Conservation (phyloP, 768 basidiomycete species). For the Psilocybe cyanescens region DNA sequence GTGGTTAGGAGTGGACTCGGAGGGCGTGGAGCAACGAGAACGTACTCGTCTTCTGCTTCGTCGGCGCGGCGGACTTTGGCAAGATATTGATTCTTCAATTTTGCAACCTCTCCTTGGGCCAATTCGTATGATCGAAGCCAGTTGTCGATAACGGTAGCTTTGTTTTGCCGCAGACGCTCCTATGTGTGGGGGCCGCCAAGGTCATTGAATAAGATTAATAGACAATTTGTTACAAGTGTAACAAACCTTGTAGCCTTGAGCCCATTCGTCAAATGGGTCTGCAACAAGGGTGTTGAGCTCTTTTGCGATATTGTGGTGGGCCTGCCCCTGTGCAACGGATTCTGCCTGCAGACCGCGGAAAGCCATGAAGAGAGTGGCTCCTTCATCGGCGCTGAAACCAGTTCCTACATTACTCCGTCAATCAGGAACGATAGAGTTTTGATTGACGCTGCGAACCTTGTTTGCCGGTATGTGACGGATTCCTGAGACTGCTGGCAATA, state of each 20-base stretch:
- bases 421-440: conserved; percentile 7
- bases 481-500: conserved; percentile 61
- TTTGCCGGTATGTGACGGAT: conserved; percentile 51
- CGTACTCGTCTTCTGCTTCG: conserved; percentile 94
- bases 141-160: conserved; percentile 59
- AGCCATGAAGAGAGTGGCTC: conserved; percentile 78
- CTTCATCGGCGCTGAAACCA: conserved; percentile 82
- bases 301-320: conserved; percentile 70
- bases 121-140: conserved; percentile 77
- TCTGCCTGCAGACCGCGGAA: conserved; percentile 83
- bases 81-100: conserved; percentile 78
- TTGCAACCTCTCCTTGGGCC: conserved; percentile 65
- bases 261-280: conserved; percentile 84
- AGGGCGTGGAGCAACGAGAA: conserved; percentile 20
- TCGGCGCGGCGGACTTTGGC: conserved; percentile 83
- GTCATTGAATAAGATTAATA: conserved; percentile 6
- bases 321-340: conserved; percentile 70
- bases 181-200: conserved; percentile 26
- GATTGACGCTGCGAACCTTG: conserved; percentile 39
- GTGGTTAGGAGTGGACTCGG: conserved; percentile 9
- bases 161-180: conserved; percentile 67
- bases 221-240: background rate
- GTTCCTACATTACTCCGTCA: conserved; percentile 39
- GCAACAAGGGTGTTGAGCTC: conserved; percentile 79
- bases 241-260: conserved; percentile 68